Percentiles rank a stretch among this genome's conserved stretches.
phyloP scores from a whole-genome alignment of 495 filamentous ascomycete species.

The Apodospora peruviana region DNA sequence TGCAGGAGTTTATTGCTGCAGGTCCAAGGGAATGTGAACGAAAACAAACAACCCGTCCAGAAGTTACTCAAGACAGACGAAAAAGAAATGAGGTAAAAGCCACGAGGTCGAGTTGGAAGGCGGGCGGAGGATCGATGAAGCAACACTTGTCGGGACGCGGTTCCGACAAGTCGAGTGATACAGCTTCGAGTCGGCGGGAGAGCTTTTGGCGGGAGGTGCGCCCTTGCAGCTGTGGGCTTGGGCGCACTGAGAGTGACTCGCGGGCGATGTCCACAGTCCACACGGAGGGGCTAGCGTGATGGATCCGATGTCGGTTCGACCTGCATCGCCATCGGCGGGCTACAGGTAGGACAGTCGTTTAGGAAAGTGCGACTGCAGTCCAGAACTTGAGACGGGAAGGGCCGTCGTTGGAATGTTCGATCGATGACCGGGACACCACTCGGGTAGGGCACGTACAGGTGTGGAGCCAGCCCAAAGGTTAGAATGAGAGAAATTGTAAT shows the following conservation, averaged over 20 bases:
- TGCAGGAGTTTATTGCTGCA: neutral
- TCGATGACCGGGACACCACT: too few relatives aligned
- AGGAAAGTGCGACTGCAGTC: neutral
- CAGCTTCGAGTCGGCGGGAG: too few relatives aligned
- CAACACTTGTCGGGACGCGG: too few relatives aligned
- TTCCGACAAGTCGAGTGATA: neutral
- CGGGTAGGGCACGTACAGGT: too few relatives aligned
- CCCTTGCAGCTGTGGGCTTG: neutral
- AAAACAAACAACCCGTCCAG: neutral
- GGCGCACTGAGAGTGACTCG: neutral
- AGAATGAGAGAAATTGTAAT: neutral
- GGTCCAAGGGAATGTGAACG: neutral
- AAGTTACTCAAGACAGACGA: neutral
- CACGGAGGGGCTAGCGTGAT: neutral
- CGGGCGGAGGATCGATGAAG: too few relatives aligned
- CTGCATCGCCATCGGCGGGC: neutral
- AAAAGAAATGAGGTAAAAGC: neutral
- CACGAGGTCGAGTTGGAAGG: neutral
- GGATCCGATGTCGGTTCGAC: neutral
- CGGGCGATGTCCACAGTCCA: neutral
- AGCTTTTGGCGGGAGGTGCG: neutral
- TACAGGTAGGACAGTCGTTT: too few relatives aligned
- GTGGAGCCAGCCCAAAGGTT: too few relatives aligned
- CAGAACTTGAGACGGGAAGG: neutral
- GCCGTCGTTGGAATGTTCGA: too few relatives aligned